Percentiles rank a stretch among this genome's conserved stretches.
Conservation (phyloP, 129 eudicot species). For the Flaveria linearis region DNA sequence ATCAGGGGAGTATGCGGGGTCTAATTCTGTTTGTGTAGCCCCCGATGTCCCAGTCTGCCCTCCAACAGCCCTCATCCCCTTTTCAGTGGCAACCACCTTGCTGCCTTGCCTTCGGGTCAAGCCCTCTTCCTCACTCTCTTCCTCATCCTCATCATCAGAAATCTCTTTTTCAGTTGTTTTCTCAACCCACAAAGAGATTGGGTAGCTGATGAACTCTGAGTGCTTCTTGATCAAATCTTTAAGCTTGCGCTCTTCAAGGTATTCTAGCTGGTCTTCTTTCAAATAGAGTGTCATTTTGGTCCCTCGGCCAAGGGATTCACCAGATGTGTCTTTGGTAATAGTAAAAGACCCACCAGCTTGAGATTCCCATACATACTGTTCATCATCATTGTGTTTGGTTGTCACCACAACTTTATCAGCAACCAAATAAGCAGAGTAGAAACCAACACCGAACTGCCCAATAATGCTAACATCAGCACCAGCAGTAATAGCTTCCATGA, state of each 20-base stretch:
- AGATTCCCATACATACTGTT: constrained; percentile 88
- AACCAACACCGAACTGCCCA: constrained; percentile 94
- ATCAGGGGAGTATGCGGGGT: too few species aligned
- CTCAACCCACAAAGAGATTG: constrained; percentile 80
- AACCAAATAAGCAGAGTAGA: constrained; percentile 89
- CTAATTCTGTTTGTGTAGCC: too few species aligned
- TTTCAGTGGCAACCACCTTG: too few species aligned
- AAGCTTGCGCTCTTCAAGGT: constrained; percentile 79
- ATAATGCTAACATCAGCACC: constrained; percentile 97
- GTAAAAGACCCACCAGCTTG: constrained; percentile 93
- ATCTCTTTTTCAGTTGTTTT: constrained; percentile 77
- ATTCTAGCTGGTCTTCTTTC: constrained; percentile 82
- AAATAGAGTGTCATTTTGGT: constrained; percentile 64
- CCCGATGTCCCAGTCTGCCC: too few species aligned
- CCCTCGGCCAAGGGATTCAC: constrained; percentile 79
- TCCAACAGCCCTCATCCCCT: too few species aligned
- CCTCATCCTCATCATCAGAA: constrained; percentile 81
- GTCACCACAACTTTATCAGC: constrained; percentile 83
- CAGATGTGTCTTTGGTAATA: constrained; percentile 69
- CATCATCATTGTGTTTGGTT: constrained; percentile 85
- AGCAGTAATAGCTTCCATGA: constrained; percentile 90
- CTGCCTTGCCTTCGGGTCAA: too few species aligned
- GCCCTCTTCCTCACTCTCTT: too few species aligned
- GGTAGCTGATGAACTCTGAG: constrained; percentile 86
- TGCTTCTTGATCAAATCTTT: constrained; percentile 84